phyloP scores from a whole-genome alignment of 108 stramenopile species.

The Pseudonitzschia multistriata region DNA sequence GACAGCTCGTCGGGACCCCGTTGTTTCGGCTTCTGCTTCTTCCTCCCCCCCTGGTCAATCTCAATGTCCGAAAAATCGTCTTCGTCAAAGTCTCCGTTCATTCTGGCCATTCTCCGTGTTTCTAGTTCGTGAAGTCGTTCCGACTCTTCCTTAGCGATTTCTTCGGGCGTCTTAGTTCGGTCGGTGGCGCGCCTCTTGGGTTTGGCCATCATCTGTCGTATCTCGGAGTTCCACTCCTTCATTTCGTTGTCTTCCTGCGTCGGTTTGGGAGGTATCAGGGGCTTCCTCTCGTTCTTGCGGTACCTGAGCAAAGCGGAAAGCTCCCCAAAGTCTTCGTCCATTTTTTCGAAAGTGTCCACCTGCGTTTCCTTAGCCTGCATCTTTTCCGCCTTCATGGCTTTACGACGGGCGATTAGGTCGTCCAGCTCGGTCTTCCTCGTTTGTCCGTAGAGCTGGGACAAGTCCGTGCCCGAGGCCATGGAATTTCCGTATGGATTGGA shows the following conservation, averaged over 20 bases:
- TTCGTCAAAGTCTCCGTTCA: constrained; percentile 87
- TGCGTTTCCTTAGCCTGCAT: constrained; percentile 85
- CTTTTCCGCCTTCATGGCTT: constrained; percentile 84
- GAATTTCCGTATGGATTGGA: constrained; percentile 55
- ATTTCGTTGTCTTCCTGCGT: constrained; percentile 76
- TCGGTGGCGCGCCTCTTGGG: constrained; percentile 84
- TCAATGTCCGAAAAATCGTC: constrained; percentile 85
- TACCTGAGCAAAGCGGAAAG: constrained; percentile 71
- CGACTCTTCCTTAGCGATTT: constrained; percentile 91
- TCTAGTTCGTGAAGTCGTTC: constrained; percentile 87
- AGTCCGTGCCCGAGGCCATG: constrained; percentile 27
- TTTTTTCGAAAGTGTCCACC: constrained; percentile 73
- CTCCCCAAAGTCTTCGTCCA: constrained; percentile 88
- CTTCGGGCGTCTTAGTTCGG: constrained; percentile 93
- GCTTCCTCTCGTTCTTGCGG: constrained; percentile 67
- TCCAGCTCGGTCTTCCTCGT: constrained; percentile 82
- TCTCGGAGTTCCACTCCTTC: constrained; percentile 78
- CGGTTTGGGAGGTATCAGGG: constrained; percentile 28
- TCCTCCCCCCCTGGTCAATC: constrained; percentile 7
- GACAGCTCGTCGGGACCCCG: constrained; percentile 65
- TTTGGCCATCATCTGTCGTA: constrained; percentile 72
- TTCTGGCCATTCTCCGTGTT: constrained; percentile 83
- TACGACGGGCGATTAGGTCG: constrained; percentile 84
- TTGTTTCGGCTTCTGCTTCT: constrained; percentile 27
- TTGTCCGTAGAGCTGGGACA: constrained; percentile 63